phyloP scores from a whole-genome alignment of 176 grass and related monocot genomes.

The Puccinellia tenuiflora region DNA sequence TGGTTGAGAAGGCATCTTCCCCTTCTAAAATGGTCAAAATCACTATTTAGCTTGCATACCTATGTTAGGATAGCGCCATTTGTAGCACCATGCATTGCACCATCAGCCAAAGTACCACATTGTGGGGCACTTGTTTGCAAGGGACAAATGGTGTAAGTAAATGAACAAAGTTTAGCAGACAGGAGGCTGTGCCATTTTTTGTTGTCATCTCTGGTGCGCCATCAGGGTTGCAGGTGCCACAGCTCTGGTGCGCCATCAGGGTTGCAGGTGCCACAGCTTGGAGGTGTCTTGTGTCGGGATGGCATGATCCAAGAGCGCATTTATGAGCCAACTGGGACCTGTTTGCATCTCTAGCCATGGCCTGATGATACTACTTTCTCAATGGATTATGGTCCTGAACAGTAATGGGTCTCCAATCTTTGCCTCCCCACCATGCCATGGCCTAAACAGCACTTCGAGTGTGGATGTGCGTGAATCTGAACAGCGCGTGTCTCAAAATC shows the following conservation, averaged over 20 bases:
- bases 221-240: slow-evolving; percentile 11
- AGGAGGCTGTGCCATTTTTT: slow-evolving; percentile 12
- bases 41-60: not conserved
- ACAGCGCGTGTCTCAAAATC: slow-evolving; percentile 19
- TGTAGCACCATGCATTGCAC: slow-evolving; percentile 21
- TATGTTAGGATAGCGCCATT: slow-evolving; percentile 11
- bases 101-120: slow-evolving; percentile 17
- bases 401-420: slow-evolving; percentile 2
- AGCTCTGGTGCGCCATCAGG: slow-evolving; percentile 12
- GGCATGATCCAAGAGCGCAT: not conserved
- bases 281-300: not conserved
- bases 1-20: not conserved
- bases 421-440: not conserved
- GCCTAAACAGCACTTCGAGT: slow-evolving; percentile 1
- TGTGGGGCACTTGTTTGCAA: slow-evolving; percentile 13
- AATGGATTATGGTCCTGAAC: slow-evolving; percentile 7
- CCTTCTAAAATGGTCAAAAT: not conserved
- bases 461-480: slow-evolving; percentile 1
- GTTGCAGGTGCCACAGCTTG: not conserved
- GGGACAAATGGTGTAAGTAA: not conserved
- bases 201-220: not conserved
- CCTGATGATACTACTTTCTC: not conserved
- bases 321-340: not conserved
- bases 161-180: not conserved
- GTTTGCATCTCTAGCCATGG: slow-evolving; percentile 19